These are phyloP conservation scores for Ustilago loliicola DNA, from an alignment of 1,284 basidiomycete genomes.

Conservation along the genomic window DNA sequence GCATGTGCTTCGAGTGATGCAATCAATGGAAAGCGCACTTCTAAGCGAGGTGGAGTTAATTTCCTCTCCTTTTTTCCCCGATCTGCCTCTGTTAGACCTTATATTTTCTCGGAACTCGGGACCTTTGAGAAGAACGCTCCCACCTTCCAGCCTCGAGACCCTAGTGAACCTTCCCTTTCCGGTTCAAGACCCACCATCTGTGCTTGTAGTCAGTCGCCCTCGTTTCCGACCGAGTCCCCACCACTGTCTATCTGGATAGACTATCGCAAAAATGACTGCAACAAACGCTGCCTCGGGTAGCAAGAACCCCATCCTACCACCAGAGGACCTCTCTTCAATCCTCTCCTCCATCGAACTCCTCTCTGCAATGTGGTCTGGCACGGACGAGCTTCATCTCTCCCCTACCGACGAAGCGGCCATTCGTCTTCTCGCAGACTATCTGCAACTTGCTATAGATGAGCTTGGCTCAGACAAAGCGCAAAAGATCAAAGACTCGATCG, in stretches of 20 bases:
- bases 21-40: slow-evolving; percentile 6
- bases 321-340: slow-evolving; percentile 32
- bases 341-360: slow-evolving; percentile 48
- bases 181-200: not conserved
- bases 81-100: not conserved
- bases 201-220: not conserved
- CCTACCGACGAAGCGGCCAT: slow-evolving; percentile 17
- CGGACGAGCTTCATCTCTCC: slow-evolving; percentile 33
- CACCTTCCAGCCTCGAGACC: not conserved
- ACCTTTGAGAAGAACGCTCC: slow-evolving; percentile 1
- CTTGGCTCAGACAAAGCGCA: slow-evolving; percentile 19
- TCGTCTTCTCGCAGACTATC: slow-evolving; percentile 27
- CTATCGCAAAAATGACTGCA: not conserved
- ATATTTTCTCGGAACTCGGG: slow-evolving; percentile 5
- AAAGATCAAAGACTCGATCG: slow-evolving; percentile 32
- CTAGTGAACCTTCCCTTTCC: not conserved
- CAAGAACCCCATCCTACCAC: slow-evolving; percentile 25
- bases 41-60: slow-evolving; percentile 20
- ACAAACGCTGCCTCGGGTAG: not conserved
- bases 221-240: not conserved
- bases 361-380: slow-evolving; percentile 54
- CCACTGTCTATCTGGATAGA: not conserved
- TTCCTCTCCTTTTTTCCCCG: not conserved
- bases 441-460: slow-evolving; percentile 33
- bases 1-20: slow-evolving; percentile 9